Base-by-base conservation (phyloP, 805 yeast species). In the Scheffersomyces amazonensis region DNA sequence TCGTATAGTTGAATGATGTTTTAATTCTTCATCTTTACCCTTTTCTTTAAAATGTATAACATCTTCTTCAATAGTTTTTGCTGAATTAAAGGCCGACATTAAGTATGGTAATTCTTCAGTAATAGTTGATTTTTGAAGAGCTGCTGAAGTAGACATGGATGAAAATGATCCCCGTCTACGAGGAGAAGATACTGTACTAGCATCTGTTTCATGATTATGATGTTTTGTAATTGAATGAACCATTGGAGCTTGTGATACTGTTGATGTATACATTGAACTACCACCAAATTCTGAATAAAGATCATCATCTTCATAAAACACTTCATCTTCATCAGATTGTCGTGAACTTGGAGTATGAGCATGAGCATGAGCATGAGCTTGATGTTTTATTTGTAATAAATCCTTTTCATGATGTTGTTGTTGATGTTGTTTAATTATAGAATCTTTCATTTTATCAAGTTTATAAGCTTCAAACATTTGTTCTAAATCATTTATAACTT, bases 401-500 rank as follows among this genome's bases (percentile, higher is more conserved):
- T 32, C 23, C 20, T 35, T 17, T 21, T 22, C 17, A 5, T 31
- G 30, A 24, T 27, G 25, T 18, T 35, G 17, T 1, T 34, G 34
- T 25, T 20, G 16, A 13, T 28, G 20, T 16, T 35, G 24, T 16
- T 43, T 41, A n/a, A 41, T 34, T 8, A 50, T 47, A 9, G 43
- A 42, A 29, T 54, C 51, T 32, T 50, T 55, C 7, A 57, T 52
- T 30, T 51, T 54, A 35, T 69, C 73, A 28, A 64, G 45, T 42
- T 65, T 68, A 48, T 57, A 68, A 0, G 78, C 73, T 32, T 80
- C 82, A 54, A 80, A 83, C 88, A 83, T 83, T 47, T 79, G 74
- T 50, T 83, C 89, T 60, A 83, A 81, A 47, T 83, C 89, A 42
- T 72, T 71, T 20, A 83, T 78, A 21, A 81, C 81, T 0, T 79